Evolutionary conservation across 139 green algal species (phyloP).

Genomic region (Deuterostichococcus epilithicus): DNA sequence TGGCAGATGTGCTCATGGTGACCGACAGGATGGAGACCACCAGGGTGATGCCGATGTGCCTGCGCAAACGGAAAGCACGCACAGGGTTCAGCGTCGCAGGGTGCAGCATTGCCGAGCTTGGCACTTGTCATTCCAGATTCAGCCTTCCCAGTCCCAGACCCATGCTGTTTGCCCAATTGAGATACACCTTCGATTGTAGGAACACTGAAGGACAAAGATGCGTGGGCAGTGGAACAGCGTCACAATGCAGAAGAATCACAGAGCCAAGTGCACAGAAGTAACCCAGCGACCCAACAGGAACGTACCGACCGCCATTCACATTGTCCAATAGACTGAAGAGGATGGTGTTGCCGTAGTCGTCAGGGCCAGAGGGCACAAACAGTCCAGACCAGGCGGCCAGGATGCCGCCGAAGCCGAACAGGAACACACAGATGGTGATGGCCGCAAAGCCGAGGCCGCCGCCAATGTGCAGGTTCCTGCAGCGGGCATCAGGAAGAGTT

Average conservation of each 20-base stretch:
- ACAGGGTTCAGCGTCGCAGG: too few species aligned
- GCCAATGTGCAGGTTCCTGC: conserved; percentile 25
- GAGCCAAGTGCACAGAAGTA: too few species aligned
- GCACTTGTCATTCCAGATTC: too few species aligned
- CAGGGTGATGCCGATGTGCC: background rate
- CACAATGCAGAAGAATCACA: too few species aligned
- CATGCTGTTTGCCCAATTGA: too few species aligned
- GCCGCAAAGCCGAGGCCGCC: conserved; percentile 21
- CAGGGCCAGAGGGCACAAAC: conserved; percentile 17
- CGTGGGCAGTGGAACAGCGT: too few species aligned
- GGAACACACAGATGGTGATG: conserved; percentile 45
- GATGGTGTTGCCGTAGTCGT: conserved; percentile 48
- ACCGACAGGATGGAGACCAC: conserved; percentile 45
- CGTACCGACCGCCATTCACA: background rate
- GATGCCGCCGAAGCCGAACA: conserved; percentile 67
- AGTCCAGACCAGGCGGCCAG: conserved; percentile 64
- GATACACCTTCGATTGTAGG: too few species aligned
- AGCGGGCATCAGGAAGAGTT: background rate
- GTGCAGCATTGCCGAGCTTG: too few species aligned
- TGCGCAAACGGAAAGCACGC: background rate
- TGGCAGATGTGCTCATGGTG: conserved; percentile 66
- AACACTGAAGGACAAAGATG: too few species aligned
- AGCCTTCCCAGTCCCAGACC: too few species aligned
- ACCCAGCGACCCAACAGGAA: too few species aligned
- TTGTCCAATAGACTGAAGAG: conserved; percentile 27